Evolutionary conservation across 352 stramenopile species (phyloP).

Genomic region (Phytophthora quininea): DNA sequence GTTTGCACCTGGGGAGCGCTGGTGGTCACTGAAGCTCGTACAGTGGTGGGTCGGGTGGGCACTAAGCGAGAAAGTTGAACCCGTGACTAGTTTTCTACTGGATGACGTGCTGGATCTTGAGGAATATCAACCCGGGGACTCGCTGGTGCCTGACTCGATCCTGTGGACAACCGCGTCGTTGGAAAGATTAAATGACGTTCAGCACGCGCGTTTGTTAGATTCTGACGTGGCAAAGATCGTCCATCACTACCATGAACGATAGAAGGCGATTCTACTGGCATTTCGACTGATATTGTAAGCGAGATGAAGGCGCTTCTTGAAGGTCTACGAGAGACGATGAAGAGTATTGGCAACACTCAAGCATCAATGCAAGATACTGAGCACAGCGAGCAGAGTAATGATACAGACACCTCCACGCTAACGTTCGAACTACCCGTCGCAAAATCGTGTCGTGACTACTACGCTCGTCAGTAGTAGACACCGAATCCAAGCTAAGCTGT

Average conservation of each 20-base stretch:
- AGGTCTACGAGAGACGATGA: neutral
- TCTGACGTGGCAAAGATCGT: no score
- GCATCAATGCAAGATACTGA: neutral
- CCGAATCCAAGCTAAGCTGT: neutral
- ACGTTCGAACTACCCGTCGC: conserved; percentile 5
- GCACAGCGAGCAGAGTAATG: neutral
- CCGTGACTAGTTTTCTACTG: conserved; percentile 7
- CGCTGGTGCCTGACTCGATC: conserved; percentile 2
- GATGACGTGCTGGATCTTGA: conserved; percentile 9
- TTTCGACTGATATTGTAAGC: neutral
- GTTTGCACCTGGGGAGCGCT: conserved; percentile 14
- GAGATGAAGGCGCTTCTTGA: neutral
- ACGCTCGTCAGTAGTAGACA: conserved; percentile 11
- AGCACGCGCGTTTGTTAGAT: neutral
- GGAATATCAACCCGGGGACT: neutral
- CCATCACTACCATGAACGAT: neutral
- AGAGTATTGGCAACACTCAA: neutral
- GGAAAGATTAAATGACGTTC: neutral
- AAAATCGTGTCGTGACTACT: conserved; percentile 4
- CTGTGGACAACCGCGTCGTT: neutral
- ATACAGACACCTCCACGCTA: neutral
- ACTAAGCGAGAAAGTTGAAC: conserved; percentile 10
- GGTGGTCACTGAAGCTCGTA: conserved; percentile 27
- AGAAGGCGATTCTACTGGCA: neutral
- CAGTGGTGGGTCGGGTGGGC: conserved; percentile 28